These are phyloP conservation scores for Leccinum aurantiacum DNA, from an alignment of 768 basidiomycete species.

Conservation along the genomic window DNA sequence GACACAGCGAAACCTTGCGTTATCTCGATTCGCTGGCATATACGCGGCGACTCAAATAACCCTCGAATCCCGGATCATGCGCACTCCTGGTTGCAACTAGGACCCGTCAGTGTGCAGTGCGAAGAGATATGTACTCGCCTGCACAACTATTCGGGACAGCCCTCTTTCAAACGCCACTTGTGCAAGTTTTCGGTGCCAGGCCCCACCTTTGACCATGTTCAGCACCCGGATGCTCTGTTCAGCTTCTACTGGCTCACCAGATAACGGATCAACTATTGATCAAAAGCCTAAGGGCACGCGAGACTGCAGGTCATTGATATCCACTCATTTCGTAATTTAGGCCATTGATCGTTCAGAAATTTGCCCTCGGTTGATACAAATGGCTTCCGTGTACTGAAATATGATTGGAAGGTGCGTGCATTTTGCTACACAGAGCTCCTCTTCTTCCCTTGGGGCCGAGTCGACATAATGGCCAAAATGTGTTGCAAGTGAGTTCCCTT, in stretches of 20 bases:
- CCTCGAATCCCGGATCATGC: no score
- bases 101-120: no score
- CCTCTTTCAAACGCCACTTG: no score
- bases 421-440: neutral
- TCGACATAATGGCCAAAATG: neutral
- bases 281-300: neutral
- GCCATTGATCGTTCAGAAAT: neutral
- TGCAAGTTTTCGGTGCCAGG: no score
- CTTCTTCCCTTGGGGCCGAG: neutral
- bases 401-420: neutral
- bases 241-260: no score
- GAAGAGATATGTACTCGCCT: no score
- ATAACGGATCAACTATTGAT: neutral
- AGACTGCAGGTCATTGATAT: neutral
- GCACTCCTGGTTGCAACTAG: no score
- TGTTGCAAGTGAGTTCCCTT: neutral
- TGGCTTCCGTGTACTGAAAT: neutral
- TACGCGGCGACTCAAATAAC: neutral
- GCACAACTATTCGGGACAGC: no score
- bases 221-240: no score
- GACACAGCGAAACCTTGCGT: neutral
- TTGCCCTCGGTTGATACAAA: neutral
- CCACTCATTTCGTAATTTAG: no score
- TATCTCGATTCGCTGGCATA: neutral
- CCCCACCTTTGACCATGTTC: no score